Evolutionary conservation across 768 basidiomycete genomes (phyloP).

Genomic region (Tricholoma terreum): DNA sequence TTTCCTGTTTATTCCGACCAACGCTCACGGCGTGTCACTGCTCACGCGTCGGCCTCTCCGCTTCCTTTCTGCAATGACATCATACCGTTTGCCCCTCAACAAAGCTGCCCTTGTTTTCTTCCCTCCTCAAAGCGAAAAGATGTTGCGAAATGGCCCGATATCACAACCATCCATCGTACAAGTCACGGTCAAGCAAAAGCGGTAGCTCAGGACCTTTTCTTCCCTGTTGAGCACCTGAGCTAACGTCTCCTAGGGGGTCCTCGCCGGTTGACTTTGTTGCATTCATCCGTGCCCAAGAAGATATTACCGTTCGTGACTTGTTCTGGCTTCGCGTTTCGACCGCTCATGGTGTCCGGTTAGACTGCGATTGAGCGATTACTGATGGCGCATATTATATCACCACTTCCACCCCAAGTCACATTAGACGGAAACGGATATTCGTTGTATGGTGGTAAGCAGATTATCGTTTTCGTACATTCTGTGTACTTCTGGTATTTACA

Average conservation of each 20-base stretch:
- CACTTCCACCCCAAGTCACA: conserved; percentile 25
- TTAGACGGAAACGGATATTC: conserved; percentile 29
- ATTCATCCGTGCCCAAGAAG: conserved; percentile 30
- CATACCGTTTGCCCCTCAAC: conserved; percentile 36
- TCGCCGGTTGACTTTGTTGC: conserved; percentile 21
- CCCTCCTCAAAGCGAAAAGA: conserved; percentile 15
- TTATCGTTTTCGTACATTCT: conserved; percentile 3
- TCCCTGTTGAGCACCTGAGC: not conserved
- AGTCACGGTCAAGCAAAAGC: conserved; percentile 29
- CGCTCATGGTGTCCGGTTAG: conserved; percentile 13
- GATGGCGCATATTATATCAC: conserved; percentile 26
- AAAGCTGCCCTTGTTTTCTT: conserved; percentile 33
- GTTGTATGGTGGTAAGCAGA: conserved; percentile 26
- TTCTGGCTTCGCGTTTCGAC: not conserved
- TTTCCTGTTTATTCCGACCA: no score
- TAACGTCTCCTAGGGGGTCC: conserved; percentile 11
- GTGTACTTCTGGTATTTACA: not conserved
- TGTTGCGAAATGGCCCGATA: conserved; percentile 1
- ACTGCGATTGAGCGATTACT: conserved; percentile 32
- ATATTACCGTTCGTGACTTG: conserved; percentile 32
- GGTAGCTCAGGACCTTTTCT: conserved; percentile 14
- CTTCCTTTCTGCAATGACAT: conserved; percentile 17
- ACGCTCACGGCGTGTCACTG: no score
- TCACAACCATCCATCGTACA: conserved; percentile 24
- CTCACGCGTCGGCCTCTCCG: not conserved